Evolutionary conservation across 192 early-diverging fungal genomes (phyloP).

Genomic region (Rhizoclosmatium globosum): DNA sequence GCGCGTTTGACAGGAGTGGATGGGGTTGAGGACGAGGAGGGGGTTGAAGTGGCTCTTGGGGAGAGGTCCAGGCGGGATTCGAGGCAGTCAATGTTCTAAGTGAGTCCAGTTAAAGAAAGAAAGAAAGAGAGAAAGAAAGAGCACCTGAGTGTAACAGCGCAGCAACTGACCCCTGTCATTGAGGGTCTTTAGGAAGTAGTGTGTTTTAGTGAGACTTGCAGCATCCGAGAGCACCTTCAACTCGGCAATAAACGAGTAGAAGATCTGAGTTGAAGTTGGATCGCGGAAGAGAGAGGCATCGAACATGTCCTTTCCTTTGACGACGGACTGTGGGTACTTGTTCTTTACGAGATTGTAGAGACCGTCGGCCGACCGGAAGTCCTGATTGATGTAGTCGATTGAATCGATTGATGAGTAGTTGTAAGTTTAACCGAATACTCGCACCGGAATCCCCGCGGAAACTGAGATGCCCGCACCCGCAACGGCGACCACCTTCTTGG

Average conservation of each 20-base stretch:
- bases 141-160: slow-evolving; percentile 88
- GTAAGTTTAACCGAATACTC: slow-evolving; percentile 6
- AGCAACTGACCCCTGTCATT: slow-evolving; percentile 79
- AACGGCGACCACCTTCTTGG: slow-evolving; percentile 66
- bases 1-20: slow-evolving; percentile 10
- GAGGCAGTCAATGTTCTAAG: slow-evolving; percentile 89
- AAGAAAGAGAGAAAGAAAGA: not conserved
- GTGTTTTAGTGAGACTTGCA: slow-evolving; percentile 84
- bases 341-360: slow-evolving; percentile 87
- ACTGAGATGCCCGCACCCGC: slow-evolving; percentile 94
- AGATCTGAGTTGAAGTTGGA: slow-evolving; percentile 61
- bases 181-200: slow-evolving; percentile 83
- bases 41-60: not conserved
- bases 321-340: slow-evolving; percentile 73
- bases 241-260: slow-evolving; percentile 86
- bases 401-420: not conserved
- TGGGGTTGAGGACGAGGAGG: not conserved
- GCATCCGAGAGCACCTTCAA: slow-evolving; percentile 75
- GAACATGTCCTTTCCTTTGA: slow-evolving; percentile 85
- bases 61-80: slow-evolving; percentile 76
- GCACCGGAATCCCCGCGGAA: slow-evolving; percentile 82
- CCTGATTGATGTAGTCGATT: slow-evolving; percentile 54
- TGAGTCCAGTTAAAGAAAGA: not conserved
- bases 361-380: slow-evolving; percentile 84
- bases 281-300: slow-evolving; percentile 83